These are phyloP conservation scores for Mallotus repandus DNA, from an alignment of 441 rosid genomes.

Conservation along the genomic window DNA sequence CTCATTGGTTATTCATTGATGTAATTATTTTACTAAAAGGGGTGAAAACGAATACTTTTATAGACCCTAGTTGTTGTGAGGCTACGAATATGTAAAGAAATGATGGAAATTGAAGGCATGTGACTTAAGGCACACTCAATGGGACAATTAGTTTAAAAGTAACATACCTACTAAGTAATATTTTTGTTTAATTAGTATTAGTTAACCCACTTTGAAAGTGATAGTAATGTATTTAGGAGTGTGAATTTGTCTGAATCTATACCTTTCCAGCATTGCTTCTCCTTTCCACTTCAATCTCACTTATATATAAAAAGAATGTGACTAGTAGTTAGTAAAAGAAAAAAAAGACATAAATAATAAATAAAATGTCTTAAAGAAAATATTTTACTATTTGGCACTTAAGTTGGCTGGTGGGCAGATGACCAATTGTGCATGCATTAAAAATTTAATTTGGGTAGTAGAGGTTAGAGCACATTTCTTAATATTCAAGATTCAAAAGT, in stretches of 20 bases:
- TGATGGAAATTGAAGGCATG: constrained; percentile 21
- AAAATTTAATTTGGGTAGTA: background rate
- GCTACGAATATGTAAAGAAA: background rate
- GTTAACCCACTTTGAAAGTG: constrained; percentile 26
- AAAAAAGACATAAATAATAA: background rate
- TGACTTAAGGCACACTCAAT: constrained; percentile 36
- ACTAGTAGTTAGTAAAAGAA: background rate
- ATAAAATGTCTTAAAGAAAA: background rate
- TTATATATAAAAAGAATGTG: background rate
- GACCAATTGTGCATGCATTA: background rate
- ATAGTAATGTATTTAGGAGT: constrained; percentile 21
- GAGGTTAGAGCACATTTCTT: background rate
- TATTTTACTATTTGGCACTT: background rate
- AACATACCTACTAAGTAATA: constrained; percentile 26
- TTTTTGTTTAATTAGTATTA: constrained; percentile 22
- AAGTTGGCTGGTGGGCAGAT: background rate
- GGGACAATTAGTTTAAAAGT: constrained; percentile 32
- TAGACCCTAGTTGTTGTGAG: background rate
- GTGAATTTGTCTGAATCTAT: constrained; percentile 4
- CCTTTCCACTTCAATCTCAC: constrained; percentile 6
- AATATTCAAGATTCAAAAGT: constrained; percentile 6
- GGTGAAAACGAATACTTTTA: background rate
- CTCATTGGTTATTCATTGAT: no score
- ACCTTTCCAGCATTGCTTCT: constrained; percentile 8
- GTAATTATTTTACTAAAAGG: no score